phyloP scores from a whole-genome alignment of 345 rosid species.

The Trapa bicornis region DNA sequence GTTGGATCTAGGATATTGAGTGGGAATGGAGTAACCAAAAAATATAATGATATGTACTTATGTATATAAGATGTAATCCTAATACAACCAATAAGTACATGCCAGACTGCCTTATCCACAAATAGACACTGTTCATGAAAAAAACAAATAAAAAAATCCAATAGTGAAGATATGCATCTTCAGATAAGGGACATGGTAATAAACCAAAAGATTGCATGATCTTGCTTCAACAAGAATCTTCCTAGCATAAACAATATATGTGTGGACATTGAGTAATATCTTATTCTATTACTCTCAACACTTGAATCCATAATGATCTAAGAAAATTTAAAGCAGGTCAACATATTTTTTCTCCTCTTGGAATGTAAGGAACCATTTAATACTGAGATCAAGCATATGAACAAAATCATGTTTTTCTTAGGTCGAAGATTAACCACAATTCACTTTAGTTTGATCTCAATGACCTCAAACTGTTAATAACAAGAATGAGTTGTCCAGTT shows the following conservation, averaged over 20 bases:
- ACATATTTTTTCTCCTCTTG: background rate
- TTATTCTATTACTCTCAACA: background rate
- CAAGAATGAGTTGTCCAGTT: too few relatives aligned
- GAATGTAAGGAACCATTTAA: background rate
- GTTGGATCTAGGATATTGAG: background rate
- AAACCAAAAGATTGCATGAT: background rate
- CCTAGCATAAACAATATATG: background rate
- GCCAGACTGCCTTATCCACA: background rate
- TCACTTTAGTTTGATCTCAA: background rate
- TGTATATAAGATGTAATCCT: background rate
- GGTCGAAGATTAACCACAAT: background rate
- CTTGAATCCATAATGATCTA: background rate
- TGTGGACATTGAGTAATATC: background rate
- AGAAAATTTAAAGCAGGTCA: background rate
- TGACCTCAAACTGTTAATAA: too few relatives aligned
- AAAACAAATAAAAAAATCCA: background rate
- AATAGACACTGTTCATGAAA: background rate
- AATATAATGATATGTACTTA: too few relatives aligned
- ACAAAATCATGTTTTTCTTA: background rate
- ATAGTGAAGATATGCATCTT: background rate
- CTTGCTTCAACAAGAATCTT: too few relatives aligned
- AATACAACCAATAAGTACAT: background rate
- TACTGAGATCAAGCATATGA: background rate
- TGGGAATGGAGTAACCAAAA: background rate
- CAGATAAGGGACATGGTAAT: background rate